Evolutionary conservation across 1,139 yeast species (phyloP).

Genomic region (Debaryomycetaceae sp.): DNA sequence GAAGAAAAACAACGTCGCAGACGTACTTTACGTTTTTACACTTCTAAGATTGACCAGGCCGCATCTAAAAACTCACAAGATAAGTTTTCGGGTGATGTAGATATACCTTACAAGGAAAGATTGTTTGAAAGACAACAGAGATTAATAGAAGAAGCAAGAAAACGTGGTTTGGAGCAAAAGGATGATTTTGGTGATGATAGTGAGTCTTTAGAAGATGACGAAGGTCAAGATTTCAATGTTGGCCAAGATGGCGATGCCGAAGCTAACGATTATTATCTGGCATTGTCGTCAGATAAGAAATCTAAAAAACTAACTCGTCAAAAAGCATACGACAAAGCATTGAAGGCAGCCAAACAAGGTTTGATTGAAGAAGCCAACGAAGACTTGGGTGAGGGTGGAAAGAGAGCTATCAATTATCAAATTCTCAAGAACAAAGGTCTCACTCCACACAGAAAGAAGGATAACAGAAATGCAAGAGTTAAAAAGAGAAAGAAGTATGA

Average conservation of each 20-base stretch:
- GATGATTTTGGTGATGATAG: constrained; percentile 51
- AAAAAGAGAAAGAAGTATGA: constrained; percentile 98
- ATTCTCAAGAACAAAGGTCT: constrained; percentile 93
- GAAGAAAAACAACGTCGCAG: constrained; percentile 84
- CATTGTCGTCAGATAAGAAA: constrained; percentile 47
- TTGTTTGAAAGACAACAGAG: constrained; percentile 86
- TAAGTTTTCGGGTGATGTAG: constrained; percentile 76
- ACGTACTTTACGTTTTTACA: constrained; percentile 87
- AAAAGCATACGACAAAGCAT: constrained; percentile 68
- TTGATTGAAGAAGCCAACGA: constrained; percentile 71
- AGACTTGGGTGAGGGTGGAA: constrained; percentile 68
- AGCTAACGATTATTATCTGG: constrained; percentile 48
- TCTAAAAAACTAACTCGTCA: constrained; percentile 52
- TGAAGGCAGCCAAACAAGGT: constrained; percentile 82
- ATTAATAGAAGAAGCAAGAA: constrained; percentile 80
- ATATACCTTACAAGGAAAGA: constrained; percentile 90
- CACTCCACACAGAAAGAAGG: constrained; percentile 89
- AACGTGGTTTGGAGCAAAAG: constrained; percentile 64
- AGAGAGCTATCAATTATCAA: constrained; percentile 93
- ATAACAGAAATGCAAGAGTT: constrained; percentile 91
- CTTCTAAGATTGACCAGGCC: constrained; percentile 91
- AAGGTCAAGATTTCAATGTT: constrained; percentile 30
- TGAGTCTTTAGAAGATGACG: constrained; percentile 35
- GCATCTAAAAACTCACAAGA: constrained; percentile 49
- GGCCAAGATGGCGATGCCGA: constrained; percentile 26